Percentiles rank a stretch among this genome's conserved stretches.
Evolutionary conservation across 2,329 filamentous ascomycete genomes (phyloP).

Genomic region (Fusarium sp.): DNA sequence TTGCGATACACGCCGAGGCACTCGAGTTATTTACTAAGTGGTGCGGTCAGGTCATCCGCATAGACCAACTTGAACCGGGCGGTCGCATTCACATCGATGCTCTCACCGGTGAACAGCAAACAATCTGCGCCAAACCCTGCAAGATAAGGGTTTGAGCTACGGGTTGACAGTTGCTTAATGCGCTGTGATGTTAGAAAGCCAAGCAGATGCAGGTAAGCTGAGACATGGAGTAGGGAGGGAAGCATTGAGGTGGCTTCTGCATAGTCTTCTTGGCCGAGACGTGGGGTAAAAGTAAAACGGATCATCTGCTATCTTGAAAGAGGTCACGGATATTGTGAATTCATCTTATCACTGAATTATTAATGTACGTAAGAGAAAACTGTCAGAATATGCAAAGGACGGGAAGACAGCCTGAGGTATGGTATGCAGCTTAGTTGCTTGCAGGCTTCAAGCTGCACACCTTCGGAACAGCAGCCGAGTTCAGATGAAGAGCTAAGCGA

Average conservation of each 20-base stretch:
- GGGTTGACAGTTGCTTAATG: not conserved
- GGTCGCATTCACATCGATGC: not conserved
- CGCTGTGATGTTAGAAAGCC: too few relatives aligned
- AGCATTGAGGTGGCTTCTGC: not conserved
- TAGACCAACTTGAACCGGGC: not conserved
- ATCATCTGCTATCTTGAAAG: not conserved
- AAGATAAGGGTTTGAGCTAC: not conserved
- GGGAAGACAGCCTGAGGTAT: not conserved
- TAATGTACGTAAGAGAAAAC: not conserved
- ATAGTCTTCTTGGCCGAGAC: conserved; percentile 1
- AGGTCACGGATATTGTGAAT: not conserved
- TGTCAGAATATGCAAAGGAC: not conserved
- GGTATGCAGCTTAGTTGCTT: not conserved
- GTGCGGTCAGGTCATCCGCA: too few relatives aligned
- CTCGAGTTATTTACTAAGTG: too few relatives aligned
- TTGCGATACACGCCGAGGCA: not conserved
- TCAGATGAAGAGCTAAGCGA: not conserved
- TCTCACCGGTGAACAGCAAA: not conserved
- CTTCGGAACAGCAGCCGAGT: not conserved
- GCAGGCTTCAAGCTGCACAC: not conserved
- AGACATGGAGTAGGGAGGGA: not conserved
- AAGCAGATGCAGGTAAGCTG: not conserved
- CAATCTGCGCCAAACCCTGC: not conserved
- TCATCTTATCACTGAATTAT: not conserved
- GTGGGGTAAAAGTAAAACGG: not conserved